A percentile compares a stretch with the other conserved stretches of the same genome.
Evolutionary conservation across 306 rosid genomes (phyloP).

Genomic region (Oemleria cerasiformis): DNA sequence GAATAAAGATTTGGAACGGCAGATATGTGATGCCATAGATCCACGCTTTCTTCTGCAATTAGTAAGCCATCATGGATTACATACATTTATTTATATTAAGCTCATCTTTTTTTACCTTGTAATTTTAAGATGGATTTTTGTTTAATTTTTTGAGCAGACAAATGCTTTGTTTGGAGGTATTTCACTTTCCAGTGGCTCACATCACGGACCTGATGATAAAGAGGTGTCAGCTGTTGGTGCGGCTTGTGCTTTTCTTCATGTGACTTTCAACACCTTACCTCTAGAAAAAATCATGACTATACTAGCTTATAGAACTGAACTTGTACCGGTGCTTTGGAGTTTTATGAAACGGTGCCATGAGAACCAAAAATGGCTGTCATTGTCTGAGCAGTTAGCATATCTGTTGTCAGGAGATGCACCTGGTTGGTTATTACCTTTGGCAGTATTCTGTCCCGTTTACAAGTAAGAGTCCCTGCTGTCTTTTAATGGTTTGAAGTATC

Average conservation of each 20-base stretch:
- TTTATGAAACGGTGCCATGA: slow-evolving; percentile 91
- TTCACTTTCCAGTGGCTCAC: slow-evolving; percentile 43
- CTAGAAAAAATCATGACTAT: slow-evolving; percentile 88
- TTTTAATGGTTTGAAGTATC: slow-evolving; percentile 9
- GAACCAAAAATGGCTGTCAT: slow-evolving; percentile 73
- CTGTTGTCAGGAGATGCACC: slow-evolving; percentile 80
- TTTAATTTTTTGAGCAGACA: slow-evolving; percentile 48
- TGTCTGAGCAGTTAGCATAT: slow-evolving; percentile 67
- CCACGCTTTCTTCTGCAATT: slow-evolving; percentile 80
- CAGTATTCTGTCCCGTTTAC: slow-evolving; percentile 96
- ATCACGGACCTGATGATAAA: slow-evolving; percentile 54
- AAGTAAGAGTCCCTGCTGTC: slow-evolving; percentile 50
- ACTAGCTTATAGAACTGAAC: slow-evolving; percentile 90
- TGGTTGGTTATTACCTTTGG: slow-evolving; percentile 94
- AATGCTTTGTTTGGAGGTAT: slow-evolving; percentile 74
- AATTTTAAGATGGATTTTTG: slow-evolving; percentile 14
- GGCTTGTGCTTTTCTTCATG: slow-evolving; percentile 85
- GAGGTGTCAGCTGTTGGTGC: slow-evolving; percentile 91
- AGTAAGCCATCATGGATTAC: slow-evolving; percentile 43
- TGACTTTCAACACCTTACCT: slow-evolving; percentile 74
- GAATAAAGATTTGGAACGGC: slow-evolving; percentile 65
- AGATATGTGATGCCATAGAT: slow-evolving; percentile 77
- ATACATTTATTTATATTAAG: slow-evolving; percentile 17
- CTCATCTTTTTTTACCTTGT: slow-evolving; percentile 8
- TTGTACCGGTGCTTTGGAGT: slow-evolving; percentile 90